Evolutionary conservation across 352 stramenopile species (phyloP).

Genomic region (Globisporangium lucens): DNA sequence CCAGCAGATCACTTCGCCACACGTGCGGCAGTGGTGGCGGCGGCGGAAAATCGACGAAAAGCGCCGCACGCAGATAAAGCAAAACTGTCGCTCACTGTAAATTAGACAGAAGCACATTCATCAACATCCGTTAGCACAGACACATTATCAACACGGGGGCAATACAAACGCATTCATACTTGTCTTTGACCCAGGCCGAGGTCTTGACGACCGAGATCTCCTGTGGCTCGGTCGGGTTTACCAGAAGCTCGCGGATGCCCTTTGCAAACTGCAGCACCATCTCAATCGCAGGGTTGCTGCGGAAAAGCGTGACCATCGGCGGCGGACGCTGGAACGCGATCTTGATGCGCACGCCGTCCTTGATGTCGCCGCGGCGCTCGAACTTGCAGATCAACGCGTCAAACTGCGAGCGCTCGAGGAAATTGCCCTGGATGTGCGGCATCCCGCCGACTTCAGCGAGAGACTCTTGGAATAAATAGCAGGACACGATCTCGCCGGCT

Average conservation of each 20-base stretch:
- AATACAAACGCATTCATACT: conserved; percentile 31
- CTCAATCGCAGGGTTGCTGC: conserved; percentile 77
- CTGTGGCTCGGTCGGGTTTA: conserved; percentile 74
- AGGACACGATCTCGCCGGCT: conserved; percentile 72
- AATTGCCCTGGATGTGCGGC: conserved; percentile 74
- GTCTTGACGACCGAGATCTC: conserved; percentile 82
- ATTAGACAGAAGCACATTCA: conserved; percentile 14
- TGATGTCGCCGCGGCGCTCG: conserved; percentile 65
- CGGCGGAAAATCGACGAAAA: conserved; percentile 85
- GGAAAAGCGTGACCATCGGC: conserved; percentile 77
- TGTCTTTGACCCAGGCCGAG: conserved; percentile 82
- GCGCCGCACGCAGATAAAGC: conserved; percentile 73
- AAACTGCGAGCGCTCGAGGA: conserved; percentile 80
- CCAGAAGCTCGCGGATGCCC: conserved; percentile 70
- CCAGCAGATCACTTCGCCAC: conserved; percentile 87
- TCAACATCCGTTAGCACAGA: neutral
- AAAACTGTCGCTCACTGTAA: conserved; percentile 69
- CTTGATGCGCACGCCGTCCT: conserved; percentile 78
- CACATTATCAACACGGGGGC: neutral
- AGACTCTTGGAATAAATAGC: conserved; percentile 85
- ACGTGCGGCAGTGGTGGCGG: conserved; percentile 86
- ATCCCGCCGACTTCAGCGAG: conserved; percentile 80
- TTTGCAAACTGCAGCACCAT: conserved; percentile 83
- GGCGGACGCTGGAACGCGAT: conserved; percentile 83
- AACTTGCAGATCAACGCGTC: conserved; percentile 87